A percentile compares a stretch with the other conserved stretches of the same genome.
These are phyloP conservation scores for Podaxis sp. DNA, from an alignment of 768 basidiomycete species.

Conservation along the genomic window DNA sequence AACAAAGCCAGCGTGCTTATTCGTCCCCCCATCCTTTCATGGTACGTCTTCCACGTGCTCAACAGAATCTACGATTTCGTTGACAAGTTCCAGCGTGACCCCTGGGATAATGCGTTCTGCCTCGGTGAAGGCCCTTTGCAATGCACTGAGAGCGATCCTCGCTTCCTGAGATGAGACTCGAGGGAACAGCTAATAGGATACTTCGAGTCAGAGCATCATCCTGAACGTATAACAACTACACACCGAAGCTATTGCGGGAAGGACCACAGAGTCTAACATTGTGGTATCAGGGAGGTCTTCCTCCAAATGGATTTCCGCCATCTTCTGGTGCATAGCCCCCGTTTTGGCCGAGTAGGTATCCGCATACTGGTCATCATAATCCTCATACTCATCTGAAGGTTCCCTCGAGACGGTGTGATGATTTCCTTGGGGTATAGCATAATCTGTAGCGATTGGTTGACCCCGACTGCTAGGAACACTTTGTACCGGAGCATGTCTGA, in stretches of 20 bases:
- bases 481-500: slow-evolving; percentile 53
- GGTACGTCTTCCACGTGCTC: slow-evolving; percentile 84
- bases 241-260: slow-evolving; percentile 96
- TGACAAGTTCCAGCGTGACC: slow-evolving; percentile 87
- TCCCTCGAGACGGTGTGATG: slow-evolving; percentile 39
- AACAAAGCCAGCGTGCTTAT: slow-evolving; percentile 1
- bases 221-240: slow-evolving; percentile 26
- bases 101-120: slow-evolving; percentile 96
- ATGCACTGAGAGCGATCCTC: slow-evolving; percentile 76
- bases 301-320: slow-evolving; percentile 46
- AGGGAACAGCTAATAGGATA: slow-evolving; percentile 72
- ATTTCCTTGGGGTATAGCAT: slow-evolving; percentile 25
- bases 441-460: slow-evolving; percentile 15
- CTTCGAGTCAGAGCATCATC: slow-evolving; percentile 10
- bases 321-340: slow-evolving; percentile 47
- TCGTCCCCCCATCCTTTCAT: slow-evolving; percentile 28
- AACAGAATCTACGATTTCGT: slow-evolving; percentile 92
- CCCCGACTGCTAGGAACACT: background rate
- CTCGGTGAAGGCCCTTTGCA: slow-evolving; percentile 92
- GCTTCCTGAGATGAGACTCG: slow-evolving; percentile 93
- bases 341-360: slow-evolving; percentile 47
- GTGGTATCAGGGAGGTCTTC: slow-evolving; percentile 76
- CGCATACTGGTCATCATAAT: slow-evolving; percentile 59
- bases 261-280: slow-evolving; percentile 94
- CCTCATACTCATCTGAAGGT: slow-evolving; percentile 65